Percentiles rank a stretch among this genome's conserved stretches.
These are phyloP conservation scores for Onygenales sp. DNA, from an alignment of 2,329 filamentous ascomycete genomes.

Conservation along the genomic window DNA sequence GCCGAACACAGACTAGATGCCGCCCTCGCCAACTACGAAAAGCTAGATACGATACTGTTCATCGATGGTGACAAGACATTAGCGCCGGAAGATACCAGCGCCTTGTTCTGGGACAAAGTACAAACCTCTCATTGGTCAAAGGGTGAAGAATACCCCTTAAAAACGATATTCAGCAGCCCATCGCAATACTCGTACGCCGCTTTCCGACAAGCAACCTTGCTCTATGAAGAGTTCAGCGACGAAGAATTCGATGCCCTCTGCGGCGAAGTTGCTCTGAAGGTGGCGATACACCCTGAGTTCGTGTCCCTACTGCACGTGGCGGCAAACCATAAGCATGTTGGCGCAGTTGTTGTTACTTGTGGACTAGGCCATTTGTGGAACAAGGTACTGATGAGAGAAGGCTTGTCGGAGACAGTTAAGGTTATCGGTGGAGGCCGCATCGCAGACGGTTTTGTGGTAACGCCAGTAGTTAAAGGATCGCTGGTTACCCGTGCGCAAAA, in stretches of 20 bases:
- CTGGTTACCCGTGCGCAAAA: slow-evolving; percentile 37
- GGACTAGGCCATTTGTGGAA: slow-evolving; percentile 49
- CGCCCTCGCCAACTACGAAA: slow-evolving; percentile 12
- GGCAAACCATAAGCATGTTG: slow-evolving; percentile 26
- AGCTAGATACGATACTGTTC: slow-evolving; percentile 40
- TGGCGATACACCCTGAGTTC: slow-evolving; percentile 42
- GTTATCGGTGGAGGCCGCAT: slow-evolving; percentile 47
- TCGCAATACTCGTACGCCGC: slow-evolving; percentile 44
- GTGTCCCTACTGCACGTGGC: slow-evolving; percentile 31
- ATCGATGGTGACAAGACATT: slow-evolving; percentile 53
- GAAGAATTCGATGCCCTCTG: slow-evolving; percentile 39
- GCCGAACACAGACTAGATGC: slow-evolving; percentile 26
- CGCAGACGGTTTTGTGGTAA: slow-evolving; percentile 42
- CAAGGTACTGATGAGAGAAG: slow-evolving; percentile 37
- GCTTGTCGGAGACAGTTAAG: slow-evolving; percentile 33
- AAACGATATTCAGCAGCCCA: slow-evolving; percentile 37
- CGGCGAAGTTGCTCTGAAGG: slow-evolving; percentile 30
- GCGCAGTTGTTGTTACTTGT: slow-evolving; percentile 46
- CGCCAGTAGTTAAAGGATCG: slow-evolving; percentile 39
- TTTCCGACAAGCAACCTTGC: slow-evolving; percentile 45
- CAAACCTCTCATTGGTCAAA: not conserved
- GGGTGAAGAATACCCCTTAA: slow-evolving; percentile 20
- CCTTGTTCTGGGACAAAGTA: slow-evolving; percentile 40
- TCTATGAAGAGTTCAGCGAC: slow-evolving; percentile 42
- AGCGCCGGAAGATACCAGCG: slow-evolving; percentile 40